phyloP scores from a whole-genome alignment of 371 early-diverging fungal species.

The Rhizopus delemar region DNA sequence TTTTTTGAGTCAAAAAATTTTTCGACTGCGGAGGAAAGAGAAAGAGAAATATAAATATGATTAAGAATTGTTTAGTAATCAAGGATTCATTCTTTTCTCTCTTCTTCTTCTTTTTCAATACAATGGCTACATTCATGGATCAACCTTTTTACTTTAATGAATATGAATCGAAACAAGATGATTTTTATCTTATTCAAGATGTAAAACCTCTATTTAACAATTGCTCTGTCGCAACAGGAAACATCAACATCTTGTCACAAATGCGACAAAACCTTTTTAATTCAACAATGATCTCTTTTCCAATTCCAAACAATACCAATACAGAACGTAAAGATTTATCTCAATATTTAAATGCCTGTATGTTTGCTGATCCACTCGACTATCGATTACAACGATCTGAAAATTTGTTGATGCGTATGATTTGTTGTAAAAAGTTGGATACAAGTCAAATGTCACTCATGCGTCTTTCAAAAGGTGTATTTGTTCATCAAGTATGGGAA shows the following conservation, averaged over 20 bases:
- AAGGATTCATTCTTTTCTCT: conserved; percentile 1
- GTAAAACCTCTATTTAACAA: background rate
- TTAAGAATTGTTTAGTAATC: background rate
- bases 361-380: conserved; percentile 14
- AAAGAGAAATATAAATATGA: background rate
- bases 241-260: conserved; percentile 14
- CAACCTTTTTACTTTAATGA: conserved; percentile 5
- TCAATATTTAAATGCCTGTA: background rate
- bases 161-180: background rate
- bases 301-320: conserved; percentile 28
- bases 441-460: conserved; percentile 25
- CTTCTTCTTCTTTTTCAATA: background rate
- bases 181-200: conserved; percentile 5
- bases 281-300: conserved; percentile 22
- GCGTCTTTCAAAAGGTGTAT: conserved; percentile 43
- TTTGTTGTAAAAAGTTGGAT: conserved; percentile 28
- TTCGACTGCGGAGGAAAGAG: background rate
- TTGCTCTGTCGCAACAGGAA: background rate
- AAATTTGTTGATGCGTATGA: conserved; percentile 35
- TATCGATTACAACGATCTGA: conserved; percentile 44
- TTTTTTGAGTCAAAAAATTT: conserved; percentile 6
- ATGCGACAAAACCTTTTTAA: conserved; percentile 38
- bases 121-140: conserved; percentile 11
- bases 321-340: conserved; percentile 4
- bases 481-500: conserved; percentile 45